Evolutionary conservation across 768 basidiomycete genomes (phyloP).

Genomic region (Rhizopogon roseolus): DNA sequence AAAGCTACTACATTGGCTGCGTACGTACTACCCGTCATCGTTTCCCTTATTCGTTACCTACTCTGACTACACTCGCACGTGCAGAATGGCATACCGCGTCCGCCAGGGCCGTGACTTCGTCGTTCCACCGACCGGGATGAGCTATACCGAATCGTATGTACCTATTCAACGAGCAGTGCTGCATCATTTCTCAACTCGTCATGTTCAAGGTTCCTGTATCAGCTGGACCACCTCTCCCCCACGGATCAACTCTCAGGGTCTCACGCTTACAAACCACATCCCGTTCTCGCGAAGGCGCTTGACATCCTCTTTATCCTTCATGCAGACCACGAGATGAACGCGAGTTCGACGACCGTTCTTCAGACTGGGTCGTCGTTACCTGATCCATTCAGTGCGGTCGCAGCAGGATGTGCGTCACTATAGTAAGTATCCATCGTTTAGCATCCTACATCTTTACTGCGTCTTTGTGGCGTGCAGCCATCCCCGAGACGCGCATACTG

Average conservation of each 20-base stretch:
- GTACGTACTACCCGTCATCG: constrained; percentile 34
- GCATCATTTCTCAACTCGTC: not conserved
- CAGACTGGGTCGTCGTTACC: constrained; percentile 88
- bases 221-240: constrained; percentile 71
- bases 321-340: constrained; percentile 90
- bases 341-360: constrained; percentile 78
- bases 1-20: constrained; percentile 88
- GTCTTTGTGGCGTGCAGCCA: not conserved
- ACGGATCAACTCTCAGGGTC: constrained; percentile 32
- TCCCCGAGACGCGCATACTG: not conserved
- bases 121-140: constrained; percentile 73
- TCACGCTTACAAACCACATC: constrained; percentile 62
- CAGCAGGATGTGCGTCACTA: constrained; percentile 85
- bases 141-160: constrained; percentile 74
- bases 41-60: not conserved
- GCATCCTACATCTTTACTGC: not conserved
- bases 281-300: constrained; percentile 81
- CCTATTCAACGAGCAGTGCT: not conserved
- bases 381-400: constrained; percentile 85
- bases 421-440: constrained; percentile 52
- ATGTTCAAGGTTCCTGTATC: constrained; percentile 69
- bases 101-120: constrained; percentile 90
- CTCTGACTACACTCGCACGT: not conserved
- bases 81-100: constrained; percentile 88
- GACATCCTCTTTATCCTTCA: constrained; percentile 86